Evolutionary conservation across 2,329 filamentous ascomycete species (phyloP), one percentile per base, ranked within the genome.

Genomic region (Sclerotinia glacialis): DNA sequence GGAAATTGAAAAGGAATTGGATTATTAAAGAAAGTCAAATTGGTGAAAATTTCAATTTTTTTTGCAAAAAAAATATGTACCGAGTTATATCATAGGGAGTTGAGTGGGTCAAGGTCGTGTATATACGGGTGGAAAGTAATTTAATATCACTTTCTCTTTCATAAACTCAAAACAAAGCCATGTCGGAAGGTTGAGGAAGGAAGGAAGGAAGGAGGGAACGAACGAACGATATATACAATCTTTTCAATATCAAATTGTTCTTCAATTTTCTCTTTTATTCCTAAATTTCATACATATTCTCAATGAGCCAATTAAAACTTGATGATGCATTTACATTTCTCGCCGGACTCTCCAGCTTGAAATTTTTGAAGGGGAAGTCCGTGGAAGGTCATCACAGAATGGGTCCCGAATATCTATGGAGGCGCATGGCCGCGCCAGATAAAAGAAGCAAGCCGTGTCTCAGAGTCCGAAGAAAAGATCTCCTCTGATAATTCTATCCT

Each of bases 361-460:
- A 3, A 23, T 37, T 46, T 47, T 8, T 5, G 14, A 52, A 64
- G 62, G 62, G 62, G 62, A 58, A 64, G 62, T 64, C 62, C 62
- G 62, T 37, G 49, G 49, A 16, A 31, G 12, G 18, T 21, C 37
- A 52, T 52, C 52, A 64, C 62, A 64, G 42, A 64, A 56, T 42
- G 42, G 4, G 21, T 40, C 21, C 23, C 23, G 26, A 23, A 23
- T 47, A 18, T 59, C 21, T 14, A 34, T 18, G 18, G 53, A 23
- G 28, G 21, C 44, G 28, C 44, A 37, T 23, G 21, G 31, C 44
- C 12, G 44, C 49, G 21, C 34, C 28, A 47, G 34, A 28, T 40
- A 42, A 46, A 49, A 14, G 31, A 60, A 34, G 56, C 21, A 55
- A 55, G 49, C 58, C 28, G 58, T 61, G 44, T 56, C 53, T 56